Base-by-base conservation (phyloP, 768 basidiomycete species). In the Multifurca ochricompacta region DNA sequence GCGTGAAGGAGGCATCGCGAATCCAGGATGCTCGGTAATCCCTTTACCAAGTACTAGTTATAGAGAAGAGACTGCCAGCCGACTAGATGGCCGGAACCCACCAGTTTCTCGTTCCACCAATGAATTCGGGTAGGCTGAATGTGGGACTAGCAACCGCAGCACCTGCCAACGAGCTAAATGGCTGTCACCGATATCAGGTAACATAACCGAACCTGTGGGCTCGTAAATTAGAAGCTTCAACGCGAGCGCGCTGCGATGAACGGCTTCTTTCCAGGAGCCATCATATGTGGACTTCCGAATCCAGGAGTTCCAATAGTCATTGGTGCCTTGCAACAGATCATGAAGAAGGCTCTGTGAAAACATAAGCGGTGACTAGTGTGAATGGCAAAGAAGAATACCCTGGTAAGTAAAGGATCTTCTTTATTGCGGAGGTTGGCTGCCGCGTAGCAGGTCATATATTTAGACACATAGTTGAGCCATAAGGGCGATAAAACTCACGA, bases 111-210 rank as follows among this genome's bases (percentile, higher is more conserved):
- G 82, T 82, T 1, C 93, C 93, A 0, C 93, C 93, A 30, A 96
- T 87, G 58, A 82, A 86, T 66, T 96, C 94, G 0, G 94, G 94
- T 10, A 97, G 72, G 58, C 89, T 91, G 70, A 98, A 97, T 0
- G 94, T 97, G 0, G 95, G 92, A 59, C 91, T 92, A 0, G 95
- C 95, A 7, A 97, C 86, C 44, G 96, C 87, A 1, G 94, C 93
- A 21, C 93, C 91, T 75, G 65, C 52, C 25, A 59, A 51, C 52
- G 48, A 16, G n/a, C 40, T 27, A 45, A n/a, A 45, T 31, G 30
- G 51, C 55, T 10, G 11, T 13, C 3, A 16, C 21, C 6, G 19
- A 59, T 30, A 50, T 37, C 28, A 41, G 27, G 18, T n/a, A 45
- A 42, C 5, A 46, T 31, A 16, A 31, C 30, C 53, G 8, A 43